Percentiles rank a stretch among this genome's conserved stretches.
These are phyloP conservation scores for Asterophora lycoperdoides DNA, from an alignment of 768 basidiomycete genomes.

Conservation along the genomic window DNA sequence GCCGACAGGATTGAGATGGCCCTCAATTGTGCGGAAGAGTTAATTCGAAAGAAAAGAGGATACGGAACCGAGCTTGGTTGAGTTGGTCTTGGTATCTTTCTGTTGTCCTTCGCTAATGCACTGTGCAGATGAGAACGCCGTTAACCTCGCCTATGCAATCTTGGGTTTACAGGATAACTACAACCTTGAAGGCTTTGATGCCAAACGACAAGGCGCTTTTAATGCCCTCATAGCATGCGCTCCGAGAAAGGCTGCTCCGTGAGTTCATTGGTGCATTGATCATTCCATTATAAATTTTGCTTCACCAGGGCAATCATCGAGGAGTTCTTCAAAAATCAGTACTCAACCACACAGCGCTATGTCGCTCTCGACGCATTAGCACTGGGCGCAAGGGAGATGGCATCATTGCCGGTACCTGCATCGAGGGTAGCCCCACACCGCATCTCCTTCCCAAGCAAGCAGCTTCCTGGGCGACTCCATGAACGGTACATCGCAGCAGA, in stretches of 20 bases:
- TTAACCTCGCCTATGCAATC: constrained; percentile 71
- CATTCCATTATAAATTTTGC: neutral
- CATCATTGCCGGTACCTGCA: constrained; percentile 38
- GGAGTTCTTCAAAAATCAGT: constrained; percentile 92
- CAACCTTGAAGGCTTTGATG: constrained; percentile 75
- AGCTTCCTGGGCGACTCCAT: constrained; percentile 69
- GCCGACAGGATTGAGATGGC: constrained; percentile 80
- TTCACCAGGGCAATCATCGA: constrained; percentile 69
- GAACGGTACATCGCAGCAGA: constrained; percentile 51
- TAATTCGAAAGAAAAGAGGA: constrained; percentile 77
- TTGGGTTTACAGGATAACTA: constrained; percentile 79
- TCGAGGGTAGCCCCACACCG: constrained; percentile 24
- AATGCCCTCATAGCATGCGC: constrained; percentile 78
- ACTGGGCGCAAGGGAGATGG: constrained; percentile 81
- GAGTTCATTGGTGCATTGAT: constrained; percentile 54
- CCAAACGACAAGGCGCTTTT: constrained; percentile 69
- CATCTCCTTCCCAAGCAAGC: constrained; percentile 76
- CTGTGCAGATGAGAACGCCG: constrained; percentile 79
- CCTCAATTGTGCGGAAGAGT: constrained; percentile 69
- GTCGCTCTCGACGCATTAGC: constrained; percentile 84
- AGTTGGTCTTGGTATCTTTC: constrained; percentile 20
- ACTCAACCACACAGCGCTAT: constrained; percentile 82
- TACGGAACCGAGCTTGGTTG: constrained; percentile 89
- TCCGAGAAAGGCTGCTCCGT: constrained; percentile 80
- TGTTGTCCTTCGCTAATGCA: neutral